phyloP scores from a whole-genome alignment of 495 filamentous ascomycete genomes.

The Aspergillus panamensis region DNA sequence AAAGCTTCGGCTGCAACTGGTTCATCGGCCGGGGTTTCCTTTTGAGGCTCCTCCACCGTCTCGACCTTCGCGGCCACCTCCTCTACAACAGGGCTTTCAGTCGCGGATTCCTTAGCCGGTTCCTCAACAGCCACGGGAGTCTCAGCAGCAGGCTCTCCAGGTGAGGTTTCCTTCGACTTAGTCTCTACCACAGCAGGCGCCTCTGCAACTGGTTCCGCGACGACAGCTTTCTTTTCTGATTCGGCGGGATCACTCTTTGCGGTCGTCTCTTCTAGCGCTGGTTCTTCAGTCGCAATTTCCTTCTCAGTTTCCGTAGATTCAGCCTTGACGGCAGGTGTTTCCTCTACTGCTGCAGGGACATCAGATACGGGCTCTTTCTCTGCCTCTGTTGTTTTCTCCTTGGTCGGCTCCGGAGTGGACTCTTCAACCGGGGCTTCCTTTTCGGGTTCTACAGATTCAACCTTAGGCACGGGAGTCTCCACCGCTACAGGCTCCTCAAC shows the following conservation, averaged over 20 bases:
- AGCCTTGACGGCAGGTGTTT: background rate
- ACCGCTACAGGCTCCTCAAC: slow-evolving; percentile 10
- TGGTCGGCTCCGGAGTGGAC: slow-evolving; percentile 3
- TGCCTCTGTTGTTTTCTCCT: background rate
- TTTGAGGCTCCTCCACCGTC: background rate
- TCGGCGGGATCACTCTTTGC: background rate
- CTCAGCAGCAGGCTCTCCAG: background rate
- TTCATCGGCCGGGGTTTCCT: background rate
- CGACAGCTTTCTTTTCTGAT: background rate
- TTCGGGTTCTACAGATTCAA: slow-evolving; percentile 15
- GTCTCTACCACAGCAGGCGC: background rate
- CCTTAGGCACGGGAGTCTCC: background rate
- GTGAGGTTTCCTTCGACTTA: slow-evolving; percentile 1
- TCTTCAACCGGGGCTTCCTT: slow-evolving; percentile 15
- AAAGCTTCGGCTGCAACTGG: no score
- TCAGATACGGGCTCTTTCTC: background rate
- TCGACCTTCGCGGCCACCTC: background rate
- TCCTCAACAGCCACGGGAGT: slow-evolving; percentile 2
- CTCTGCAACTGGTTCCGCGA: slow-evolving; percentile 4
- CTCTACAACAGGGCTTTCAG: background rate
- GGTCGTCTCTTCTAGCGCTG: background rate
- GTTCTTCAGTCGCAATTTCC: slow-evolving; percentile 4
- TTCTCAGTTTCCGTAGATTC: background rate
- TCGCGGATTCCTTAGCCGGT: background rate
- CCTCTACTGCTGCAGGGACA: background rate